Evolutionary conservation across 495 filamentous ascomycete genomes (phyloP), one percentile per base, ranked within the genome.

Genomic region (Penicillium riverlandense): DNA sequence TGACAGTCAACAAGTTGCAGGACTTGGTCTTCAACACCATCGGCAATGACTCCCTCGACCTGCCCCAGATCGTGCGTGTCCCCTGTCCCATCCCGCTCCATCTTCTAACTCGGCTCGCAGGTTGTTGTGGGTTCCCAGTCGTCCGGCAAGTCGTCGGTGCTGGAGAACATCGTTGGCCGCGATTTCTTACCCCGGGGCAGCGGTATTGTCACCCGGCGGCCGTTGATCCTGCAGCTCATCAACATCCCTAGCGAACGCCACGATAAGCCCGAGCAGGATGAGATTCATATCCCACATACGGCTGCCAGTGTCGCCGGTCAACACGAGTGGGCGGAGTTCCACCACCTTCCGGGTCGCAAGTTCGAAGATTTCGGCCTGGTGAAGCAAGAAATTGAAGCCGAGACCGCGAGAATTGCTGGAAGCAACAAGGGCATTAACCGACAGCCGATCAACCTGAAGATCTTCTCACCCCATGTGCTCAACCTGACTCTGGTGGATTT

Each of bases 21-120:
- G 92, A 99, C 67, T 68, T 99, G 58, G 92, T 98, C 45, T 97
- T 98, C 72, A 97, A 98, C 71, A 98, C 94, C 41, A 98, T 98
- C 61, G 94, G 92, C 61, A 96, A 92, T 70, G 92, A 99, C 62
- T 96, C 90, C 31, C 79, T 99, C 43, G 92, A 99, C 68, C 68
- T 99, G 34, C 92, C 92, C 41, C 92, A 99, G 66, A 99, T 99
- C 72, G 92, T 97, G 82, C 63, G 84, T 70, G 33, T 32, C 30
- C 36, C 22, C 22, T 6, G 4, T 3, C 22, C 22, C 22, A 6
- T 22, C 22, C 22, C 4, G 3, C 22, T 22, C 2, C 22, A 22
- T 22, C 22, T 22, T 4, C 22, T 22, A 22, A 22, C 22, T 22
- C 22, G 22, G 31, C 52, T 35, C 32, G 3, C 55, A 98, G 92